Percentiles rank a stretch among this genome's conserved stretches.
phyloP scores from a whole-genome alignment of 202 grass and related monocot species.

The Eragrostis tef region DNA sequence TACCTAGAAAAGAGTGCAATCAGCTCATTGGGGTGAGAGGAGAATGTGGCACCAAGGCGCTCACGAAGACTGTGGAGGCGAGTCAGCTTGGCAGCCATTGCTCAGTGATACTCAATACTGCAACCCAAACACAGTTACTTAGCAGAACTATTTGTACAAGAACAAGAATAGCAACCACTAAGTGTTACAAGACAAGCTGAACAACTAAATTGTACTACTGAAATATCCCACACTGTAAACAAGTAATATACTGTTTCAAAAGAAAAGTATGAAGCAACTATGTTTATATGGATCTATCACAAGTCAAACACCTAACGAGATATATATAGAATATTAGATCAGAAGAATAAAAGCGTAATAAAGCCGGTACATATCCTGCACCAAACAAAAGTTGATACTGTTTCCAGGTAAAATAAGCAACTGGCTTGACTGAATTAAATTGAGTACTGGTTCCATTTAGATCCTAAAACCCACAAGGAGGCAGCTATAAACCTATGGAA shows the following conservation, averaged over 20 bases:
- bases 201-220: background rate
- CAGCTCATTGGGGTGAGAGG: constrained; percentile 88
- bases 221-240: background rate
- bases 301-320: background rate
- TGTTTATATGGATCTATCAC: background rate
- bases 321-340: constrained; percentile 1
- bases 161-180: constrained; percentile 19
- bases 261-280: background rate
- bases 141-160: constrained; percentile 9
- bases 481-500: background rate
- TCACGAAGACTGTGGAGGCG: constrained; percentile 81
- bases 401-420: background rate
- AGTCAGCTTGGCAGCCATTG: constrained; percentile 75
- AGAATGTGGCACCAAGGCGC: constrained; percentile 68
- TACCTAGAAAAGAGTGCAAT: constrained; percentile 84
- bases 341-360: constrained; percentile 5
- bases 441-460: background rate
- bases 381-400: constrained; percentile 20
- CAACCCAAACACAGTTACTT: constrained; percentile 28
- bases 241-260: background rate
- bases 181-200: background rate
- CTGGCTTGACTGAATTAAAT: background rate
- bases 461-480: constrained; percentile 1
- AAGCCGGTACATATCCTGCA: constrained; percentile 24
- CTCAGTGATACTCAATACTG: constrained; percentile 41